Percentiles rank a stretch among this genome's conserved stretches.
Evolutionary conservation across 768 basidiomycete genomes (phyloP).

Genomic region (Boletus bicolor): DNA sequence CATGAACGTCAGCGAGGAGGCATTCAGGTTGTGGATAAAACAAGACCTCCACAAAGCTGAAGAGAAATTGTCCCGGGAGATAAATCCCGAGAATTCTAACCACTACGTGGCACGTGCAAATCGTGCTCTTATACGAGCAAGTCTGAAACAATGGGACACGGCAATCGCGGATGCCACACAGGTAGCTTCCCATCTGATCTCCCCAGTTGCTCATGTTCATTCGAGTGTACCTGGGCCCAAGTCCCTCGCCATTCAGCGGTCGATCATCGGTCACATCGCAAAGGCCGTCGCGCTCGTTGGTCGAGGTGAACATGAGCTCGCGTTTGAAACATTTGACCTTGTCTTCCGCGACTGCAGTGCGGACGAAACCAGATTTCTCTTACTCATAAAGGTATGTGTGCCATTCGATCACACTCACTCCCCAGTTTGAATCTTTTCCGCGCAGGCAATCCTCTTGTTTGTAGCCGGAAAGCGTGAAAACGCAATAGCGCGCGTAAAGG

Average conservation of each 20-base stretch:
- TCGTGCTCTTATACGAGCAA: conserved; percentile 1
- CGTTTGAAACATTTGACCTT: neutral
- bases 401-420: too few relatives aligned
- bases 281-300: neutral
- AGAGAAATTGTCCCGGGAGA: neutral
- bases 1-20: neutral
- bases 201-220: neutral
- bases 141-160: neutral
- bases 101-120: neutral
- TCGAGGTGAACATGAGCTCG: neutral
- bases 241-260: neutral
- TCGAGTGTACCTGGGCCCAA: neutral
- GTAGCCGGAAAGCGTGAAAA: neutral
- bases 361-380: neutral
- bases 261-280: neutral
- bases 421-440: neutral
- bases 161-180: neutral
- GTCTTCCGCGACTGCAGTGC: neutral
- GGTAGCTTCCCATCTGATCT: neutral
- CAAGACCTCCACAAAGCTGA: neutral
- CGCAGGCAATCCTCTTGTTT: neutral
- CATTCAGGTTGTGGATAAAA: conserved; percentile 5
- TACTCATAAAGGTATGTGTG: neutral
- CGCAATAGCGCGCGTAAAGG: neutral
- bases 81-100: neutral